Conservation (phyloP, 441 rosid genomes). For the Corymbia citriodora region DNA sequence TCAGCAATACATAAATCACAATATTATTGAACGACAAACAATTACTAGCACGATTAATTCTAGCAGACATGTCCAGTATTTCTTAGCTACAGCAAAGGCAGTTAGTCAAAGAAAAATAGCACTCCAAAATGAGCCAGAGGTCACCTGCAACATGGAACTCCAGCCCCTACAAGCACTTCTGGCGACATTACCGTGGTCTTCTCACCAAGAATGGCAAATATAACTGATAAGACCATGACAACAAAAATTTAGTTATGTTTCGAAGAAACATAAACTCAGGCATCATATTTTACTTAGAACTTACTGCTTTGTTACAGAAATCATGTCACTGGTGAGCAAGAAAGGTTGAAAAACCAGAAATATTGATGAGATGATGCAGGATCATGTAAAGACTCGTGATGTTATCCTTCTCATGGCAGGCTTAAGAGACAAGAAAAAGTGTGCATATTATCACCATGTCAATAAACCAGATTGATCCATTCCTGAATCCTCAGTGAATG, state of each 20-base stretch:
- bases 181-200: slow-evolving; percentile 99
- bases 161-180: slow-evolving; percentile 84
- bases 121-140: slow-evolving; percentile 17
- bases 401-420: neutral
- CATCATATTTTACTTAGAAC: neutral
- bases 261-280: neutral
- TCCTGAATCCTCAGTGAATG: neutral
- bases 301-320: neutral
- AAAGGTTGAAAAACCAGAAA: neutral
- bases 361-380: neutral
- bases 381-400: neutral
- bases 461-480: neutral
- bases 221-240: slow-evolving; percentile 42
- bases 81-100: neutral
- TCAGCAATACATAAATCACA: neutral
- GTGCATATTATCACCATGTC: neutral
- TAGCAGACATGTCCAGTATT: neutral
- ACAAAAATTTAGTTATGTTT: slow-evolving; percentile 11
- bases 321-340: neutral
- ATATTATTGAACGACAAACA: neutral
- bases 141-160: slow-evolving; percentile 98
- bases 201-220: slow-evolving; percentile 89
- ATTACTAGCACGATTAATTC: neutral
- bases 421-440: neutral
- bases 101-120: neutral